Base-by-base conservation (phyloP, 345 rosid species). In the Melastoma malabathricum region DNA sequence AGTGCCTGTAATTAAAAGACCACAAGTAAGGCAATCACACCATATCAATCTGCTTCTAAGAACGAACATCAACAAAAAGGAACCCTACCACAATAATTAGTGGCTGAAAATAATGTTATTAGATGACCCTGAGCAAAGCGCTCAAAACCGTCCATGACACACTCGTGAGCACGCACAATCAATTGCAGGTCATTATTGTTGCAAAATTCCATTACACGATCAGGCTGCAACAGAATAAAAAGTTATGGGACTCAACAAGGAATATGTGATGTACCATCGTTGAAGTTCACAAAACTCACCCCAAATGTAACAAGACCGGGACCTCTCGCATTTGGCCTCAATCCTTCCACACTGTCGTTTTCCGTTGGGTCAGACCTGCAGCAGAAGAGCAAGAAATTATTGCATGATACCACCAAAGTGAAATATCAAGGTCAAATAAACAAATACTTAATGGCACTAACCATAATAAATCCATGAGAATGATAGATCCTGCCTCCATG, bases 121-220 rank as follows among this genome's bases (percentile, higher is more conserved):
- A 92, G 76, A 69, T 92, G 98, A 55, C 97, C 98, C 47, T 92
- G 95, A 0, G 97, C 98, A 34, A 92, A 87, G 18, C 97, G 97
- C 77, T 87, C 97, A 61, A 92, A 92, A 44, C 98, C 98, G 47
- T 92, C 98, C 98, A 92, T 92, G 60, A 92, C 98, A 20, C 97
- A 92, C 70, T 92, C 98, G 48, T 92, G 97, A 43, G 97, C 98
- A 55, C 97, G 93, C 23, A 92, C 95, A 65, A 92, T 92, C 68
- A 92, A 68, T 69, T 92, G 95, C 53, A 92, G 97, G 68, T 92
- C 99, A 64, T 92, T 92, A 77, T 92, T 92, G 57, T 76, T 84
- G 66, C 99, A 92, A 61, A 92, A 92, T 60, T 92, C 97, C 99
- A 92, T 88, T 38, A 92, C 99, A 54, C 95, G 89, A 68, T 92